Evolutionary conservation across 352 stramenopile genomes (phyloP).

Genomic region (Phytophthora sojae): DNA sequence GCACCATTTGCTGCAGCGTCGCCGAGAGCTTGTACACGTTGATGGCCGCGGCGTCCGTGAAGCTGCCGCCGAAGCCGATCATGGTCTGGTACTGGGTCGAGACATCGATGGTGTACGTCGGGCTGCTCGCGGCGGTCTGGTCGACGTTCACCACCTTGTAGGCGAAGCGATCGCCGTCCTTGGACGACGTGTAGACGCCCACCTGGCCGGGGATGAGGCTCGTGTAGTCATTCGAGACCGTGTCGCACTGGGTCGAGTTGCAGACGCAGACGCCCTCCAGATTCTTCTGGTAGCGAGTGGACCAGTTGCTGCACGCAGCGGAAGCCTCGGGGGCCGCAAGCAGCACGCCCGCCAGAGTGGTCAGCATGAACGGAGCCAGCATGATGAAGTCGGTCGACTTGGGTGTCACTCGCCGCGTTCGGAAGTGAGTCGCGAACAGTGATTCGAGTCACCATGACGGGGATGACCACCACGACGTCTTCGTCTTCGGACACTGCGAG

Average conservation of each 20-base stretch:
- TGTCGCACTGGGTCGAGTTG: conserved; percentile 52
- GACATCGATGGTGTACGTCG: conserved; percentile 51
- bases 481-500: conserved; percentile 7
- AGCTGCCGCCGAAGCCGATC: conserved; percentile 89
- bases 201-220: conserved; percentile 44
- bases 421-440: conserved; percentile 8
- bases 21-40: conserved; percentile 76
- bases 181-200: conserved; percentile 50
- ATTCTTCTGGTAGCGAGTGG: conserved; percentile 39
- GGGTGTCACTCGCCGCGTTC: conserved; percentile 1
- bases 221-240: conserved; percentile 49
- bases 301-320: conserved; percentile 45
- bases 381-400: conserved; percentile 1
- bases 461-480: neutral
- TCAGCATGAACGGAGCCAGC: conserved; percentile 9
- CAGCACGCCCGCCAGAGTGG: neutral
- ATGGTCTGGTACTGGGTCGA: conserved; percentile 74
- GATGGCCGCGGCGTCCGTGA: conserved; percentile 86
- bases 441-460: neutral
- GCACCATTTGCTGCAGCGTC: conserved; percentile 63
- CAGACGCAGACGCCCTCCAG: conserved; percentile 57
- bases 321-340: neutral
- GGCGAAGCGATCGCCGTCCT: conserved; percentile 46
- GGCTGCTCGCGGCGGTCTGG: conserved; percentile 13
- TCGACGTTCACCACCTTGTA: conserved; percentile 39